Evolutionary conservation across 371 early-diverging fungal genomes (phyloP), one percentile per base, ranked within the genome.

Genomic region (Mortierella sp.): DNA sequence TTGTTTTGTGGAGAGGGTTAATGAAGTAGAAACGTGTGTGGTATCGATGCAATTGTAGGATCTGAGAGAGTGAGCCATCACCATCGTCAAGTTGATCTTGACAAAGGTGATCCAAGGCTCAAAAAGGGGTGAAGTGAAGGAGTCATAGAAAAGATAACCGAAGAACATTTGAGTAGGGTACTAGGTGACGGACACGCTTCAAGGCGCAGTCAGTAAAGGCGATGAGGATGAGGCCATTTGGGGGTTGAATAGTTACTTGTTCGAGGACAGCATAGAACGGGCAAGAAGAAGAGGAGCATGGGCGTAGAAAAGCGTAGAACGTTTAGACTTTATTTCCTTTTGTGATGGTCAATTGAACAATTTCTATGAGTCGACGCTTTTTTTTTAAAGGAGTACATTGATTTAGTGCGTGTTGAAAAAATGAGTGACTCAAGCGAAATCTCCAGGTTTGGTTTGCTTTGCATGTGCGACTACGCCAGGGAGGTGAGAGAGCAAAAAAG

Each of bases 381-480:
- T 68, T 68, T 68, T 48, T 45, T 19, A 47, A 1, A 22, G 4
- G 14, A 2, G 11, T 47, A 10, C 66, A 39, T 34, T 65, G 45
- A 16, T 43, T 65, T 55, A 55, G 55, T 55, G 19, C 22, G 43
- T 19, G 16, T 22, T 19, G 19, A 10, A 41, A 52, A 48, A 45
- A 72, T 65, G 72, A 39, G 40, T 72, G 72, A 72, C 50, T 72
- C 66, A 65, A 53, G 41, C 22, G 24, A n/a, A n/a, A n/a, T n/a
- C n/a, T n/a, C n/a, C n/a, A n/a, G n/a, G 40, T 43, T 40, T 68
- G 43, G 43, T 37, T 45, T 39, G 26, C 29, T 69, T 40, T 69
- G 52, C 69, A 69, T 69, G 55, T 69, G 69, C 26, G 16, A 29
- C 43, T n/a, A 31, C 44, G 44, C 45, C 45, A 41, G 45, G 11